Conservation (phyloP, 2,329 filamentous ascomycete genomes). For the Monosporascus cannonballus region DNA sequence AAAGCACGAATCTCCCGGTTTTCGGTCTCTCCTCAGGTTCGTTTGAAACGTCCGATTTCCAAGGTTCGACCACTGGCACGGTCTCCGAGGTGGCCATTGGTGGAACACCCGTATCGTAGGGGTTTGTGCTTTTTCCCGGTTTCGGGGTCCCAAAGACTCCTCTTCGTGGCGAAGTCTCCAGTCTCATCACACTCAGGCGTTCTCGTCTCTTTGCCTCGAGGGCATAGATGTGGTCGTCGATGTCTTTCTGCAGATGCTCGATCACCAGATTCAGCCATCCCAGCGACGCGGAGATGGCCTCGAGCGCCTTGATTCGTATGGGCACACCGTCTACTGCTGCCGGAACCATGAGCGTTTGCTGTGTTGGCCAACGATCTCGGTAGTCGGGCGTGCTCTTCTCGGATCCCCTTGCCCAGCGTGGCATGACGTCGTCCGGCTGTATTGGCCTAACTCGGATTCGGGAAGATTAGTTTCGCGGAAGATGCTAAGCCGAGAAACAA, state of each 20-base stretch:
- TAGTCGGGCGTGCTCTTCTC: slow-evolving; percentile 16
- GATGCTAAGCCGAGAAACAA: too few relatives aligned
- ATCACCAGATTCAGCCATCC: slow-evolving; percentile 17
- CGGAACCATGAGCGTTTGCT: slow-evolving; percentile 13
- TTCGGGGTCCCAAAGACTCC: slow-evolving; percentile 2
- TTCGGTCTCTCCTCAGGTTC: neutral
- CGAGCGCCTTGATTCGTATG: slow-evolving; percentile 14
- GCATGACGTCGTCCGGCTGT: neutral
- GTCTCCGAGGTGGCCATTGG: neutral
- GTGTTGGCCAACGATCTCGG: slow-evolving; percentile 23
- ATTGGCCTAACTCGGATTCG: too few relatives aligned
- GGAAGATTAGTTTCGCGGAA: too few relatives aligned
- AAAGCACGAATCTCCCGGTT: neutral
- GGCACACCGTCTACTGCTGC: neutral
- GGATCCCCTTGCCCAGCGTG: slow-evolving; percentile 1
- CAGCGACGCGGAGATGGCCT: slow-evolving; percentile 12
- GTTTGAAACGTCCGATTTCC: neutral
- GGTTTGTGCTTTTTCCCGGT: slow-evolving; percentile 24
- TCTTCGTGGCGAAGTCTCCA: neutral
- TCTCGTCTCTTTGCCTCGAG: slow-evolving; percentile 12
- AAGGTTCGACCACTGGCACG: neutral
- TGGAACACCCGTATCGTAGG: slow-evolving; percentile 22
- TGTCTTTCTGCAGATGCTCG: slow-evolving; percentile 16
- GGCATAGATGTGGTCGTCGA: slow-evolving; percentile 14
- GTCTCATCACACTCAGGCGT: slow-evolving; percentile 3